These are phyloP conservation scores for Suhomyces tanzawaensis DNA, from an alignment of 805 yeast genomes.

Conservation along the genomic window DNA sequence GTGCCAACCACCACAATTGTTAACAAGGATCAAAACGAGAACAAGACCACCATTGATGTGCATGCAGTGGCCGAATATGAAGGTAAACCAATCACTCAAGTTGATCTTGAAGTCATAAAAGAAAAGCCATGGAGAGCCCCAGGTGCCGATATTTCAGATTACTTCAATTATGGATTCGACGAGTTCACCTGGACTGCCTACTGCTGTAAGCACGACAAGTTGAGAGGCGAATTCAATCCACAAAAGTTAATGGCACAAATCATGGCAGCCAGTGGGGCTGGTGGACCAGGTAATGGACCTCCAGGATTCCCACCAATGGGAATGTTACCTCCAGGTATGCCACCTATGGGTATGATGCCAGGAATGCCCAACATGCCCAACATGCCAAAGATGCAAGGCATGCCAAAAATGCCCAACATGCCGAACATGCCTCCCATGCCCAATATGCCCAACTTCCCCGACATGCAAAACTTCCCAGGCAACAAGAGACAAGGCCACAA, in stretches of 20 bases:
- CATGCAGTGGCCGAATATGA: constrained; percentile 70
- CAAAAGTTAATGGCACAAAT: constrained; percentile 70
- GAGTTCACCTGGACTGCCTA: constrained; percentile 96
- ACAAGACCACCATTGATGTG: constrained; percentile 56
- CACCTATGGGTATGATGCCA: constrained; percentile 11
- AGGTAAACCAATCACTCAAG: constrained; percentile 79
- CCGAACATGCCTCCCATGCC: constrained; percentile 26
- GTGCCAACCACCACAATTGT: constrained; percentile 37
- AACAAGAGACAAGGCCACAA: constrained; percentile 3
- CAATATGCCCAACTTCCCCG: constrained; percentile 20
- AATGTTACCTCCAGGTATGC: constrained; percentile 17
- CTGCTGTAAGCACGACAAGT: constrained; percentile 79
- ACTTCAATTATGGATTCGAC: constrained; percentile 94
- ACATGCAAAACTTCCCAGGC: constrained; percentile 20
- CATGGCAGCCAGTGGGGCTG: constrained; percentile 33
- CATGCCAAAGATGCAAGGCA: constrained; percentile 24
- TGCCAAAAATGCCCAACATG: constrained; percentile 21
- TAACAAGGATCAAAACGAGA: constrained; percentile 27
- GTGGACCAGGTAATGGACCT: constrained; percentile 10
- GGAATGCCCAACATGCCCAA: constrained; percentile 19
- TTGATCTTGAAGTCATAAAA: constrained; percentile 75
- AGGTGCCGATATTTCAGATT: constrained; percentile 92
- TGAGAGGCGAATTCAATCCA: constrained; percentile 78
- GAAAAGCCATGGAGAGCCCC: constrained; percentile 99
- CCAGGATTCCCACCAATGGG: constrained; percentile 25